Evolutionary conservation across 768 basidiomycete genomes (phyloP).

Genomic region (Ramaria sp.): DNA sequence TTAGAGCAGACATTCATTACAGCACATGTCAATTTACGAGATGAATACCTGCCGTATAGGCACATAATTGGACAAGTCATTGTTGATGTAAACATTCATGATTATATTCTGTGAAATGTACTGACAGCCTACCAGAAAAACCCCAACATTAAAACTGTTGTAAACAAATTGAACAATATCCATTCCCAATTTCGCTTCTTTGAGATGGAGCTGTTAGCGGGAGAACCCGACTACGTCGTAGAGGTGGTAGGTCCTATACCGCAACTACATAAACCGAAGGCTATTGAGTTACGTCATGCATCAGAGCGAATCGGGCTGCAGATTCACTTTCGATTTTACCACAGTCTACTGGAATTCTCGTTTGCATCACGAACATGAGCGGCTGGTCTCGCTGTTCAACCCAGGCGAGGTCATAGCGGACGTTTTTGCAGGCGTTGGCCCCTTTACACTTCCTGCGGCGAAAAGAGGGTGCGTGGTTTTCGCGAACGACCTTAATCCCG

Average conservation of each 20-base stretch:
- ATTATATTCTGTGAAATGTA: not conserved
- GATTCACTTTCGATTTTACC: slow-evolving; percentile 89
- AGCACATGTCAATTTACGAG: slow-evolving; percentile 90
- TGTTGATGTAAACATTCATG: slow-evolving; percentile 56
- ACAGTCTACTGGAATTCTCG: slow-evolving; percentile 98
- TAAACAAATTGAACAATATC: slow-evolving; percentile 88
- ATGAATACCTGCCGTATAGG: slow-evolving; percentile 88
- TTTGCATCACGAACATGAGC: slow-evolving; percentile 81
- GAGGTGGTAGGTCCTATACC: slow-evolving; percentile 52
- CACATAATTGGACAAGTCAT: slow-evolving; percentile 85
- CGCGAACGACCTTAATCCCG: slow-evolving; percentile 92
- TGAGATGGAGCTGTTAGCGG: slow-evolving; percentile 93
- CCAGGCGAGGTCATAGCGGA: slow-evolving; percentile 70
- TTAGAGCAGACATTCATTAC: not conserved
- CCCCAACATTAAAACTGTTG: slow-evolving; percentile 68
- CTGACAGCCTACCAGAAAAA: slow-evolving; percentile 62
- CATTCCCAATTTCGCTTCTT: slow-evolving; percentile 85
- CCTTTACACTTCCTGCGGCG: slow-evolving; percentile 89
- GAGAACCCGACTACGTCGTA: slow-evolving; percentile 78
- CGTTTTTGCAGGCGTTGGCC: slow-evolving; percentile 95
- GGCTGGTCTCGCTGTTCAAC: slow-evolving; percentile 65
- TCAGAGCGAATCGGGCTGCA: slow-evolving; percentile 62
- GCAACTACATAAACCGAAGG: not conserved
- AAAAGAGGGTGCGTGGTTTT: slow-evolving; percentile 84
- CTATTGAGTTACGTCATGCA: not conserved